Evolutionary conservation across 2,329 filamentous ascomycete species (phyloP).

Genomic region (Trichothecium roseum): DNA sequence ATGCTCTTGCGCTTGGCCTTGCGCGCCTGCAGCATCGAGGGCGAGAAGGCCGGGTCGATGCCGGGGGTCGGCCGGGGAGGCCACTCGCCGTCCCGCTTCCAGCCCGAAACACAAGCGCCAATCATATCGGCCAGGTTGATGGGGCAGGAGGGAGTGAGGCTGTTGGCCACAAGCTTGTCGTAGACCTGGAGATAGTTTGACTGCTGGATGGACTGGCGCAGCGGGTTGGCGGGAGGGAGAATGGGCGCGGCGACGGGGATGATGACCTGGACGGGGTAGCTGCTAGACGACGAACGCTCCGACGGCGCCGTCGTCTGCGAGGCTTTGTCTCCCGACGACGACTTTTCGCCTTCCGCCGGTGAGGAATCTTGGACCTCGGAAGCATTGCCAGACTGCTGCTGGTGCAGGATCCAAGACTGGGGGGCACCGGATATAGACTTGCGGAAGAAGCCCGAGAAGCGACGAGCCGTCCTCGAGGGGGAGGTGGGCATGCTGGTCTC

Average conservation of each 20-base stretch:
- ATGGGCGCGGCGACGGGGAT: conserved; percentile 66
- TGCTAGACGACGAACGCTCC: neutral
- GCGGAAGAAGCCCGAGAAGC: neutral
- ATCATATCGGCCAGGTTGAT: conserved; percentile 80
- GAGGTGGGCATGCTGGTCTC: conserved; percentile 6
- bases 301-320: neutral
- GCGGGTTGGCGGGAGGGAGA: conserved; percentile 61
- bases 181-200: conserved; percentile 74
- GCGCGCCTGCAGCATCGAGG: too few relatives aligned
- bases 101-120: conserved; percentile 72
- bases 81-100: conserved; percentile 93
- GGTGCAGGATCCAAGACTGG: neutral
- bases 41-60: neutral
- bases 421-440: neutral
- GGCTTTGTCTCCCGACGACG: neutral
- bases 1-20: too few relatives aligned
- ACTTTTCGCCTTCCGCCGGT: neutral
- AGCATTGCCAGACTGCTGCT: neutral
- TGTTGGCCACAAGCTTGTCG: conserved; percentile 75
- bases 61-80: conserved; percentile 47
- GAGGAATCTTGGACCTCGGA: too few relatives aligned
- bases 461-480: conserved; percentile 1
- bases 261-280: conserved; percentile 48
- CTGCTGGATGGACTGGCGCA: conserved; percentile 67
- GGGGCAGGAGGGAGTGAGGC: conserved; percentile 73